Evolutionary conservation across 2,329 filamentous ascomycete genomes (phyloP).

Genomic region (Alternaria sp.): DNA sequence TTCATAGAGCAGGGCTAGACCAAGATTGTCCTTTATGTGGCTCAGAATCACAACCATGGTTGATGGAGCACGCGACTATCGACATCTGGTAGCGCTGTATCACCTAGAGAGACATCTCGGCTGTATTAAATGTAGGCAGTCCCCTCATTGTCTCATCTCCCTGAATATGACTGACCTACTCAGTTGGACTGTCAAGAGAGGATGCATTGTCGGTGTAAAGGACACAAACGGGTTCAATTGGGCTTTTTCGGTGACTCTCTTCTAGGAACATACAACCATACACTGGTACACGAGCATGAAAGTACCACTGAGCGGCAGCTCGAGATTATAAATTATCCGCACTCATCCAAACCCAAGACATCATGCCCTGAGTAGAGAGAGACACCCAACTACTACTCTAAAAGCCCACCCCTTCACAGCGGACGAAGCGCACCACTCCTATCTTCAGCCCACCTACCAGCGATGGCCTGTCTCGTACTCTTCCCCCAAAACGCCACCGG

Average conservation of each 20-base stretch:
- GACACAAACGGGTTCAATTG: too few relatives aligned
- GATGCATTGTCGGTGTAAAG: too few relatives aligned
- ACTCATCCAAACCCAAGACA: background rate
- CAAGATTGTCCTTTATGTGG: background rate
- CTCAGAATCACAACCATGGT: background rate
- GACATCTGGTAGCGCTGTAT: background rate
- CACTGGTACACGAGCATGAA: too few relatives aligned
- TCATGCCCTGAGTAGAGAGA: background rate
- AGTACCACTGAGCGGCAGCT: background rate
- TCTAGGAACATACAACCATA: too few relatives aligned
- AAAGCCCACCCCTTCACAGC: background rate
- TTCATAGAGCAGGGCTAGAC: background rate
- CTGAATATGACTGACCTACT: too few relatives aligned
- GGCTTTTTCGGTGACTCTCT: too few relatives aligned
- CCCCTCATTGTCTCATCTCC: too few relatives aligned
- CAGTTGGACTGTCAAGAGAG: too few relatives aligned
- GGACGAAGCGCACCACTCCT: constrained; percentile 37
- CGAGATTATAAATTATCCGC: background rate
- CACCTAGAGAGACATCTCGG: too few relatives aligned
- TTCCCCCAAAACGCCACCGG: constrained; percentile 44
- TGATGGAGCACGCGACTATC: background rate
- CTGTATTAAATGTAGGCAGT: too few relatives aligned
- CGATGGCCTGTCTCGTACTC: constrained; percentile 33
- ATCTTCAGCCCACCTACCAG: constrained; percentile 35
- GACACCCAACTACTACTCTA: background rate